phyloP scores from a whole-genome alignment of 768 basidiomycete genomes.

The Coprinellus aureogranulatus region DNA sequence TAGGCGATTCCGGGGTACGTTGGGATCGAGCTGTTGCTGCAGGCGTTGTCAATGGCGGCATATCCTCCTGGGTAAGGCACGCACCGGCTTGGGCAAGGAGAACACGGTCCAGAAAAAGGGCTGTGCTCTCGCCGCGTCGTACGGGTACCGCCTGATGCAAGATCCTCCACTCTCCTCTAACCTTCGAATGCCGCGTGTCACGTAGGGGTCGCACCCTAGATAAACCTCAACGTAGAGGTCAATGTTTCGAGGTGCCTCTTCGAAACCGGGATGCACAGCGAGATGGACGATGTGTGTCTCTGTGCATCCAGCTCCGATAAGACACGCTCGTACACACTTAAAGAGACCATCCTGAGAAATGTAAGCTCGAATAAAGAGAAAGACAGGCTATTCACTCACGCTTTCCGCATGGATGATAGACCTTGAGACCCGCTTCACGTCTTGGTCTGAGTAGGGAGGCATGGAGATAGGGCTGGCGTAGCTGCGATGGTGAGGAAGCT shows the following conservation, averaged over 20 bases:
- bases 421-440: too few species aligned
- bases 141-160: neutral
- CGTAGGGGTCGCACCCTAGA: neutral
- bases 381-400: too few species aligned
- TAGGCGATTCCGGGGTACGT: neutral
- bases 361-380: too few species aligned
- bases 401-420: too few species aligned
- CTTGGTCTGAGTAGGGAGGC: too few species aligned
- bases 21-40: neutral
- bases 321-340: neutral
- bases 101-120: neutral
- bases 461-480: too few species aligned
- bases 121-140: neutral
- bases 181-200: neutral
- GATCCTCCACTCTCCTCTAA: neutral
- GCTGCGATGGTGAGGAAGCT: too few species aligned
- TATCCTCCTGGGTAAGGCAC: neutral
- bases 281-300: neutral
- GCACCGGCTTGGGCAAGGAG: neutral
- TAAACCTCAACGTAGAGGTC: neutral
- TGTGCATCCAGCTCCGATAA: neutral
- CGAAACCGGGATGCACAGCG: neutral
- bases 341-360: neutral
- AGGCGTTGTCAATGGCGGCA: neutral
- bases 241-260: neutral